A percentile compares a stretch with the other conserved stretches of the same genome.
These are phyloP conservation scores for Lepidium campestre DNA, from an alignment of 441 rosid species.

Conservation along the genomic window DNA sequence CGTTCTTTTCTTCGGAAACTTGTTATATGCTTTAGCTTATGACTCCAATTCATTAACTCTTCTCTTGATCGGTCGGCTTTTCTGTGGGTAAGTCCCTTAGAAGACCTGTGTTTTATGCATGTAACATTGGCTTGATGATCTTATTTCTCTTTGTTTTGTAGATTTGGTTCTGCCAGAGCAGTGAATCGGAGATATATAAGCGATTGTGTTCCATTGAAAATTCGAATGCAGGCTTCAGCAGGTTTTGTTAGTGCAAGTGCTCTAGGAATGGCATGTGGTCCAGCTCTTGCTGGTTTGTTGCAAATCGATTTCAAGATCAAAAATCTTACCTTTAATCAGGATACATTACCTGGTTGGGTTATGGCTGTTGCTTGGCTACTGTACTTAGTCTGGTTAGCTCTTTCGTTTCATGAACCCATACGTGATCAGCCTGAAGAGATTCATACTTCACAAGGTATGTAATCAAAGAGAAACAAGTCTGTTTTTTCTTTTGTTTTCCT, in stretches of 20 bases:
- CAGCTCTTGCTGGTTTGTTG: constrained; percentile 91
- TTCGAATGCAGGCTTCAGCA: constrained; percentile 93
- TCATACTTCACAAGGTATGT: constrained; percentile 37
- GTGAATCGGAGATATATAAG: constrained; percentile 93
- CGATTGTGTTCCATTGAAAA: constrained; percentile 76
- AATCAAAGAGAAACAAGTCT: not conserved
- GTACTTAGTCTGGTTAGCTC: constrained; percentile 68
- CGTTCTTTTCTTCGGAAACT: constrained; percentile 72
- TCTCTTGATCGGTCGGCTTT: constrained; percentile 76
- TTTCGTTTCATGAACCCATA: constrained; percentile 73
- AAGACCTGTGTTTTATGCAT: not conserved
- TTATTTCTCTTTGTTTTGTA: constrained; percentile 31
- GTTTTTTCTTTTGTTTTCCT: not conserved
- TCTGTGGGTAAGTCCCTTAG: constrained; percentile 66
- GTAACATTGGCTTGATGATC: not conserved
- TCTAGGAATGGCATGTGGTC: constrained; percentile 99
- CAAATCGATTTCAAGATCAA: constrained; percentile 74
- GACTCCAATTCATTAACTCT: constrained; percentile 58
- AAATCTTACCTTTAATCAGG: constrained; percentile 61
- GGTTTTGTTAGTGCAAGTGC: constrained; percentile 99
- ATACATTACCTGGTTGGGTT: constrained; percentile 93
- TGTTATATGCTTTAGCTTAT: constrained; percentile 81
- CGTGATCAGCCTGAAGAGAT: constrained; percentile 47
- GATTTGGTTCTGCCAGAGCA: constrained; percentile 97
- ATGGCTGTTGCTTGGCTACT: constrained; percentile 88